Evolutionary conservation across 306 rosid species (phyloP).

Genomic region (peach (Prunus persica)): Prunus_persica_NCBIv2 NC_034009.1:1985001-1985500

Average conservation of each 20-base stretch:
- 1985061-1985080: slow-evolving; percentile 65
- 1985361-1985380: slow-evolving; percentile 40
- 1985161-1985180: slow-evolving; percentile 41
- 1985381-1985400: slow-evolving; percentile 43
- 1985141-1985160: slow-evolving; percentile 50
- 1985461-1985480: too few species aligned
- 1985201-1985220: slow-evolving; percentile 46
- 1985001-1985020: slow-evolving; percentile 48
- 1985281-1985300: slow-evolving; percentile 30
- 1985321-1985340: slow-evolving; percentile 41
- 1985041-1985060: slow-evolving; percentile 66
- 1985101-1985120: slow-evolving; percentile 38
- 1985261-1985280: slow-evolving; percentile 41
- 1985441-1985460: too few species aligned
- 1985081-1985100: slow-evolving; percentile 73
- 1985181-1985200: slow-evolving; percentile 29
- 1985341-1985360: slow-evolving; percentile 55
- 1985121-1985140: slow-evolving; percentile 54
- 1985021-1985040: slow-evolving; percentile 45
- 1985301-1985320: slow-evolving; percentile 36
- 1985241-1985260: slow-evolving; percentile 46
- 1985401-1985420: slow-evolving; percentile 30
- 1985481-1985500: too few species aligned
- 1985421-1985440: too few species aligned
- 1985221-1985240: slow-evolving; percentile 37